phyloP scores from a whole-genome alignment of 805 yeast species.

The Grigorovia transvaalensis region DNA sequence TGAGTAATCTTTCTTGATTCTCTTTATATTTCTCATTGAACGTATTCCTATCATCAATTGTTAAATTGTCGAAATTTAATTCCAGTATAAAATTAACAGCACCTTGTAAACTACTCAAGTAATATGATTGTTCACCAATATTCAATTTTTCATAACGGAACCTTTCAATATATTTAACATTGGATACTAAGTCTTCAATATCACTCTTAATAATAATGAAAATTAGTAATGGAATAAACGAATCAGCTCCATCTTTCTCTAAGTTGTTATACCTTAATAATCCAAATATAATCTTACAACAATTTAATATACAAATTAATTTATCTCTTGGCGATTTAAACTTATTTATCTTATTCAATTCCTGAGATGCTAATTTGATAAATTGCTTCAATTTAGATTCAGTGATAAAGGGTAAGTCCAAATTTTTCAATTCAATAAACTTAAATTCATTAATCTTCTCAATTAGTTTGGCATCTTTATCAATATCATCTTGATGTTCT shows the following conservation, averaged over 20 bases:
- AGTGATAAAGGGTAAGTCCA: conserved; percentile 40
- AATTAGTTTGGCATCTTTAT: conserved; percentile 44
- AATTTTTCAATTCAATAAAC: conserved; percentile 65
- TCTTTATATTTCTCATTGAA: conserved; percentile 36
- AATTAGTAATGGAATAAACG: conserved; percentile 82
- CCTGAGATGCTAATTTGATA: conserved; percentile 57
- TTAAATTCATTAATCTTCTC: conserved; percentile 49
- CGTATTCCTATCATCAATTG: conserved; percentile 51
- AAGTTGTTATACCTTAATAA: conserved; percentile 60
- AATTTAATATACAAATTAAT: conserved; percentile 78
- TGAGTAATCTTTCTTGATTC: conserved; percentile 20
- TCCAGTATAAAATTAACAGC: conserved; percentile 73
- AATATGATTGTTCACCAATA: conserved; percentile 84
- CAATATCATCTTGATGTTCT: conserved; percentile 53
- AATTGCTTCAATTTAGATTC: conserved; percentile 36
- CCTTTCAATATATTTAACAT: conserved; percentile 74
- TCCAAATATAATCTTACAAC: conserved; percentile 88
- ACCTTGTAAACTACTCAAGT: conserved; percentile 80
- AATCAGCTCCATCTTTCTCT: conserved; percentile 79
- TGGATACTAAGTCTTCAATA: conserved; percentile 58
- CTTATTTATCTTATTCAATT: conserved; percentile 64
- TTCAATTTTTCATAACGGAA: conserved; percentile 68
- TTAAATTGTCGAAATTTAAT: conserved; percentile 45
- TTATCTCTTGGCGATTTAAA: conserved; percentile 94
- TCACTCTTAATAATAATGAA: conserved; percentile 62